Evolutionary conservation across 495 filamentous ascomycete species (phyloP), one percentile per base, ranked within the genome.

Genomic region (Hyaloscypha hepaticicola): DNA sequence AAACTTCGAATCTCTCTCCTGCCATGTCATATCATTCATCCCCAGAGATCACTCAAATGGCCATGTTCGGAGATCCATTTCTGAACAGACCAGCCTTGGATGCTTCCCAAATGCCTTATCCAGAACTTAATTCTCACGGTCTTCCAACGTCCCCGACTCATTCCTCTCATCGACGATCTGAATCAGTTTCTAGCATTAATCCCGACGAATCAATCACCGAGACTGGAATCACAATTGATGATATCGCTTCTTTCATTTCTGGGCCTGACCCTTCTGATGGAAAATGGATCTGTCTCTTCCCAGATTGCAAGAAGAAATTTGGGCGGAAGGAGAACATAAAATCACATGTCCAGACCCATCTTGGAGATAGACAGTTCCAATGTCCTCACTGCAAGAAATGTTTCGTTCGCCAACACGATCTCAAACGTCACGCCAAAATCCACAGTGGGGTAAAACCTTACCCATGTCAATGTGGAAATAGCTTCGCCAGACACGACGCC

Each of bases 311-410:
- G 45, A 93, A 95, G 68, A 83, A 84, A 16, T 99, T 98, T 72
- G 91, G 91, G 14, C 84, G 95, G 55, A 95, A 96, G 73, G 95
- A 99, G 76, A 99, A 99, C 75, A 96, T 97, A 79, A 96, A 94
- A 72, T 94, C 92, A 9, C 95, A 99, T 74, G 90, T 99, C 50
- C 95, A 99, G 75, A 97, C 95, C 1, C 95, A 99, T 72, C 87
- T 99, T 60, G 93, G 93, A 66, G 96, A 98, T 68, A 85, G 96
- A 29, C 96, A 96, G 72, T 99, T 88, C 77, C 85, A 87, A 70
- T 99, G 95, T 73, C 88, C 90, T 56, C 83, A 88, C 25, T 99
- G 95, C 77, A 81, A 87, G 26, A 97, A 97, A 75, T 91, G 91
- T 74, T 99, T 99, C 70, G 96, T 98, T 64, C 87, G 95, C 27